Conservation (phyloP, 139 green algal species). For the Chlorella ohadii region DNA sequence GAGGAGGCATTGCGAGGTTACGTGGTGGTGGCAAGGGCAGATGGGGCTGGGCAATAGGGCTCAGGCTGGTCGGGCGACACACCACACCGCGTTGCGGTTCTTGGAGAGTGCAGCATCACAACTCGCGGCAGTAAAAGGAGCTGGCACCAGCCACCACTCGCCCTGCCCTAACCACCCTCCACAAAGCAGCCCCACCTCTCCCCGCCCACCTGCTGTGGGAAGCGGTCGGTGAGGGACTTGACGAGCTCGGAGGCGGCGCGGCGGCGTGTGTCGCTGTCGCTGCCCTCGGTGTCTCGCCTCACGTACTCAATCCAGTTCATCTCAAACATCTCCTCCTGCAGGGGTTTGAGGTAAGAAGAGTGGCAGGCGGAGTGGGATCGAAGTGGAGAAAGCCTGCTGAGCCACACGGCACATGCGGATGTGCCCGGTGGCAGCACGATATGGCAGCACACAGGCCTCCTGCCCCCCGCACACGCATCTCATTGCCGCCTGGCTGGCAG, state of each 20-base stretch:
- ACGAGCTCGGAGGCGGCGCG: slow-evolving; percentile 94
- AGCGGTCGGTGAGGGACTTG: slow-evolving; percentile 80
- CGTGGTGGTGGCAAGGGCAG: neutral
- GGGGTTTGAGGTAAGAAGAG: neutral
- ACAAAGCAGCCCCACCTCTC: no score
- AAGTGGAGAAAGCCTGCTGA: no score
- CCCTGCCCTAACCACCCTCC: no score
- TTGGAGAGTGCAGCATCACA: slow-evolving; percentile 47
- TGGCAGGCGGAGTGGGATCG: no score
- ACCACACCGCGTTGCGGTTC: slow-evolving; percentile 83
- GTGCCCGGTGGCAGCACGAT: no score
- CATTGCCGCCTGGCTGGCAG: no score
- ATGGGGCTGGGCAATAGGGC: slow-evolving; percentile 74
- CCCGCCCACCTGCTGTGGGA: slow-evolving; percentile 68
- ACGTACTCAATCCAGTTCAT: slow-evolving; percentile 98
- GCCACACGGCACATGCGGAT: no score
- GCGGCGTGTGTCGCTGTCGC: slow-evolving; percentile 93
- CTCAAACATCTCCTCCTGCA: slow-evolving; percentile 94
- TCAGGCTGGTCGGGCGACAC: no score
- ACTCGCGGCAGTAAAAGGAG: no score
- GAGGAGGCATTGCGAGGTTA: neutral
- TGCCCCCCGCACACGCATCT: no score
- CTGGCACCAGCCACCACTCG: no score
- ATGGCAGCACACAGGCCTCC: no score
- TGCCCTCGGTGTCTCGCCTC: slow-evolving; percentile 93